Percentiles rank a stretch among this genome's conserved stretches.
These are phyloP conservation scores for Auriscalpium vulgare DNA, from an alignment of 768 basidiomycete genomes.

Conservation along the genomic window DNA sequence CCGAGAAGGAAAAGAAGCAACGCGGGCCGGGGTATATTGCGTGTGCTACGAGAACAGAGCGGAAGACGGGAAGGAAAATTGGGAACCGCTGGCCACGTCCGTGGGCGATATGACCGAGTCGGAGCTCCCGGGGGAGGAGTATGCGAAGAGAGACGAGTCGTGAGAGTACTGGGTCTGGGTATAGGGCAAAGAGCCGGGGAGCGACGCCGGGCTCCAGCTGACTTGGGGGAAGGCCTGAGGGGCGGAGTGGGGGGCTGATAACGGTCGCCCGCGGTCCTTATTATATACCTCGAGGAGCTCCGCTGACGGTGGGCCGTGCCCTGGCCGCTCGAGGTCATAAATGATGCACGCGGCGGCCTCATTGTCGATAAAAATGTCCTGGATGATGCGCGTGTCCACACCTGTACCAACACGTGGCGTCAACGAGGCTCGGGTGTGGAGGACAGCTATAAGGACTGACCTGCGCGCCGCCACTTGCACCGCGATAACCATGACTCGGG, in stretches of 20 bases:
- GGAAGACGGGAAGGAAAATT: conserved; percentile 12
- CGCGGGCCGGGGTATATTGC: background rate
- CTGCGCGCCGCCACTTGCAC: conserved; percentile 63
- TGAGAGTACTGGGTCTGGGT: conserved; percentile 5
- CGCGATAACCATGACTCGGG: conserved; percentile 60
- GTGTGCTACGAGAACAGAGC: conserved; percentile 12
- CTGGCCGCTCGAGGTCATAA: conserved; percentile 60
- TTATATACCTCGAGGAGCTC: conserved; percentile 47
- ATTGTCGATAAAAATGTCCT: conserved; percentile 63
- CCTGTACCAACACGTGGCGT: conserved; percentile 25
- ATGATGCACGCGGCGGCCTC: conserved; percentile 54
- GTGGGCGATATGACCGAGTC: background rate
- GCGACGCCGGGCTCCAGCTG: conserved; percentile 7
- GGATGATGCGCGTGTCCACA: conserved; percentile 50
- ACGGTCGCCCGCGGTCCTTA: conserved; percentile 24
- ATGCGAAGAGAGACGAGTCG: conserved; percentile 2
- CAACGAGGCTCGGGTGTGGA: background rate
- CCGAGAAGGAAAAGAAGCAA: too few species aligned
- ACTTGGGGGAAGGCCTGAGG: conserved; percentile 8
- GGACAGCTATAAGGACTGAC: conserved; percentile 32
- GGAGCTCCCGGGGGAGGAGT: background rate
- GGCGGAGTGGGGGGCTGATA: conserved; percentile 20
- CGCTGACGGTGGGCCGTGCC: conserved; percentile 41
- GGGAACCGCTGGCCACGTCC: conserved; percentile 1
- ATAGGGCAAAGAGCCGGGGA: conserved; percentile 2